These are phyloP conservation scores for Akanthomyces uredinophilus DNA, from an alignment of 2,329 filamentous ascomycete species.

Conservation along the genomic window DNA sequence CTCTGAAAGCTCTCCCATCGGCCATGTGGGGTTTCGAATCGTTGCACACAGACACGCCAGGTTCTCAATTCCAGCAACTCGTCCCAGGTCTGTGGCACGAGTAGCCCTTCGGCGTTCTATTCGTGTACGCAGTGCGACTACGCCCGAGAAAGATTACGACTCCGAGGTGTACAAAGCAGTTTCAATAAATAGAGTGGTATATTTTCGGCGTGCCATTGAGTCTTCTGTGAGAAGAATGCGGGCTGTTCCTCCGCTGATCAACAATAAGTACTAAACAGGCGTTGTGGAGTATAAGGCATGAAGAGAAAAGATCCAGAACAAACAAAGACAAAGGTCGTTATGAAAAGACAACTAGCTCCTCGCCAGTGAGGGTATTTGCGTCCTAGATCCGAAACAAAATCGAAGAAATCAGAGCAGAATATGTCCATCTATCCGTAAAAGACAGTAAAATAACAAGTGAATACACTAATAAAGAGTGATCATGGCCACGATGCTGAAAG, in stretches of 20 bases:
- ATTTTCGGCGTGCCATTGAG: not conserved
- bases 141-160: not conserved
- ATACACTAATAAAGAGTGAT: not conserved
- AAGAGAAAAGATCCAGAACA: no score
- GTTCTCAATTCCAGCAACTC: no score
- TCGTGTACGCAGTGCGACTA: not conserved
- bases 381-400: not conserved
- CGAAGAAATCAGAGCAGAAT: not conserved
- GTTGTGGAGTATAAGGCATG: not conserved
- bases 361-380: conserved; percentile 7
- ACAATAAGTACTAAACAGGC: not conserved
- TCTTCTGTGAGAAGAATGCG: not conserved
- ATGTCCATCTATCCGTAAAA: not conserved
- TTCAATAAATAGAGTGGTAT: not conserved
- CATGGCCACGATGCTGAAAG: not conserved
- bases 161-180: not conserved
- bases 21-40: not conserved
- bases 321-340: not conserved
- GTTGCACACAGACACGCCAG: not conserved
- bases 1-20: not conserved
- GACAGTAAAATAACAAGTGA: not conserved
- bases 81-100: not conserved
- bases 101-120: not conserved
- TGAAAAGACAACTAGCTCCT: not conserved
- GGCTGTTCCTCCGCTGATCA: not conserved